Conservation (phyloP, 2,329 filamentous ascomycete genomes). For the Pseudocercospora pini-densiflorae region DNA sequence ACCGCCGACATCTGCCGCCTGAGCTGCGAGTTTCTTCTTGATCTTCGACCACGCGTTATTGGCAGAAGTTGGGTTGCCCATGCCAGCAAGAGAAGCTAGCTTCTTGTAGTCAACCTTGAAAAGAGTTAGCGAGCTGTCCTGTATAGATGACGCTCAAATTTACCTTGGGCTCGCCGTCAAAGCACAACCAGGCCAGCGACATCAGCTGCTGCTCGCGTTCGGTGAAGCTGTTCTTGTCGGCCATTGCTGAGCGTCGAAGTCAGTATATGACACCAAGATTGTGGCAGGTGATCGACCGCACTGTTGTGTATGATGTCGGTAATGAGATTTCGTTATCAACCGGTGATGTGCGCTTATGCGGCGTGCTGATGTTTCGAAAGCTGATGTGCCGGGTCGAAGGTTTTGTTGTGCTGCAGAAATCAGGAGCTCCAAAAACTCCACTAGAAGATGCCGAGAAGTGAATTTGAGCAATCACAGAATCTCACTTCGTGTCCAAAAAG, state of each 20-base stretch:
- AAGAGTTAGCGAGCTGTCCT: too few relatives aligned
- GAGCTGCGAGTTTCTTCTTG: conserved; percentile 39
- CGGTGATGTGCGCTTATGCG: too few relatives aligned
- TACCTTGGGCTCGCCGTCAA: conserved; percentile 36
- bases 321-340: too few relatives aligned
- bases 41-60: conserved; percentile 40
- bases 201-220: conserved; percentile 34
- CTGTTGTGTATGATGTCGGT: too few relatives aligned
- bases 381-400: too few relatives aligned
- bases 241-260: conserved; percentile 6
- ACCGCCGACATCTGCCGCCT: conserved; percentile 9
- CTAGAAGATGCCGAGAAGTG: too few relatives aligned
- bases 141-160: conserved; percentile 44
- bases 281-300: background rate
- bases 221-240: conserved; percentile 26
- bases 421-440: too few relatives aligned
- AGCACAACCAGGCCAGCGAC: conserved; percentile 35
- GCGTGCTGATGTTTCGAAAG: too few relatives aligned
- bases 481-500: too few relatives aligned
- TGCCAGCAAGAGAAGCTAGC: conserved; percentile 19
- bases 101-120: conserved; percentile 32
- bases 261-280: background rate
- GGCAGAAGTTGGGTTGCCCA: conserved; percentile 22
- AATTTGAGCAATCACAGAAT: too few relatives aligned
- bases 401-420: too few relatives aligned